Conservation (phyloP, 805 yeast genomes). For the Schizosaccharomyces osmophilus region DNA sequence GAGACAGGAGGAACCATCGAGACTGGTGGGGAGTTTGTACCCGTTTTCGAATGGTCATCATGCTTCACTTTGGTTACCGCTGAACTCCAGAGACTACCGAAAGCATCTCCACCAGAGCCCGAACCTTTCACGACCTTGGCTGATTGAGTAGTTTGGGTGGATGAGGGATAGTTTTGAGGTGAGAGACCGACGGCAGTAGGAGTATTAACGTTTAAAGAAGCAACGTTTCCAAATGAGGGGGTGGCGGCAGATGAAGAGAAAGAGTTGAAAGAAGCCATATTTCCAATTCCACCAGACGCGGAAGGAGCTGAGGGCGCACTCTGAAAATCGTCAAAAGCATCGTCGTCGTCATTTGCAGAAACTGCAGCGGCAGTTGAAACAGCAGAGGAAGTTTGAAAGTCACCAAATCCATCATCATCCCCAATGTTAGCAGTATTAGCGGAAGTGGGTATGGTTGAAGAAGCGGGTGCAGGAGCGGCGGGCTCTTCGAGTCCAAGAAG, state of each 20-base stretch:
- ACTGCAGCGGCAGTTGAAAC: conserved; percentile 1
- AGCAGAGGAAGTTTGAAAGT: conserved; percentile 5
- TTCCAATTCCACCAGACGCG: neutral
- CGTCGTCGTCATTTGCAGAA: conserved; percentile 9
- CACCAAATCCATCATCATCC: conserved; percentile 11
- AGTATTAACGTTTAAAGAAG: neutral
- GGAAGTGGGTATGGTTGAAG: neutral
- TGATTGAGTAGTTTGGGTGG: neutral
- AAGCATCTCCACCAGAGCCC: conserved; percentile 3
- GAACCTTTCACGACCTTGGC: neutral
- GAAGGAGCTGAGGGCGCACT: conserved; percentile 23
- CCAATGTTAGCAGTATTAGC: neutral
- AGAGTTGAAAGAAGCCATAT: neutral
- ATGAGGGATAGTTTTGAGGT: neutral
- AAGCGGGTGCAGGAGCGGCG: neutral
- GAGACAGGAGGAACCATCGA: neutral
- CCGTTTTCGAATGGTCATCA: neutral
- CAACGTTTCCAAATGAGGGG: neutral
- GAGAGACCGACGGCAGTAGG: neutral
- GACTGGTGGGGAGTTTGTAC: neutral
- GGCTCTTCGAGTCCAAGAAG: neutral
- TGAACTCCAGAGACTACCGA: conserved; percentile 3
- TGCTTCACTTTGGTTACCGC: neutral
- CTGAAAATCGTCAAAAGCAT: conserved; percentile 35
- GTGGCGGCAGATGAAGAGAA: neutral